These are phyloP conservation scores for Calonectria leucothoes DNA, from an alignment of 2,329 filamentous ascomycete genomes.

Conservation along the genomic window DNA sequence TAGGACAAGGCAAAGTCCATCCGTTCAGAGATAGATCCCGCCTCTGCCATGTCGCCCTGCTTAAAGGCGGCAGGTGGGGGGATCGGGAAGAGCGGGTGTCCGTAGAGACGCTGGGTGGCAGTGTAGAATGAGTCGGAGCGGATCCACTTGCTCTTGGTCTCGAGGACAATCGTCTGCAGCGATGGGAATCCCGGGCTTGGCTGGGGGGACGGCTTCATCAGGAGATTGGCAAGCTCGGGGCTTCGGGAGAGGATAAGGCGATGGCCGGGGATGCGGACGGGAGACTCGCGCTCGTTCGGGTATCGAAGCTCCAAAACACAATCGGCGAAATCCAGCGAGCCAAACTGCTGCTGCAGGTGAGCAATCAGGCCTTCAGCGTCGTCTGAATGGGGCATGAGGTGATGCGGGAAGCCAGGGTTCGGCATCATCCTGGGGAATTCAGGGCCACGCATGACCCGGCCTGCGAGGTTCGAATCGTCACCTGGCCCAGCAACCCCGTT, in stretches of 20 bases:
- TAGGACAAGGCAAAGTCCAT: constrained; percentile 72
- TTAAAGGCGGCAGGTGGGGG: constrained; percentile 43
- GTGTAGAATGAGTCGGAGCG: constrained; percentile 67
- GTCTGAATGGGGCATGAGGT: constrained; percentile 43
- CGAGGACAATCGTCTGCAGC: constrained; percentile 52
- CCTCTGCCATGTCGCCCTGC: constrained; percentile 47
- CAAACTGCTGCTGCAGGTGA: constrained; percentile 54
- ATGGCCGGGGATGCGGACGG: constrained; percentile 63
- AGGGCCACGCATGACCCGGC: constrained; percentile 45
- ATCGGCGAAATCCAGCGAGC: constrained; percentile 50
- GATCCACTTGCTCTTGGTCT: constrained; percentile 64
- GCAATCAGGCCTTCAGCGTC: constrained; percentile 51
- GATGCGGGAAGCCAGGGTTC: constrained; percentile 43
- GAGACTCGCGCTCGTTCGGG: constrained; percentile 49
- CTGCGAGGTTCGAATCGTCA: constrained; percentile 47
- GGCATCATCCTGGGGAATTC: constrained; percentile 50
- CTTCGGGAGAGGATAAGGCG: constrained; percentile 68
- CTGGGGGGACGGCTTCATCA: constrained; percentile 46
- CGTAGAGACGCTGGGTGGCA: constrained; percentile 69
- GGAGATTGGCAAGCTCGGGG: constrained; percentile 40
- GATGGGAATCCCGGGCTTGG: constrained; percentile 39
- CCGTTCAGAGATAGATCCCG: constrained; percentile 54
- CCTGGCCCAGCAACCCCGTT: constrained; percentile 47
- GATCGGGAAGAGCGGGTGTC: constrained; percentile 59
- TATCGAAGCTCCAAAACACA: constrained; percentile 61